phyloP scores from a whole-genome alignment of 768 basidiomycete species.

The Leccinum barrowsii region DNA sequence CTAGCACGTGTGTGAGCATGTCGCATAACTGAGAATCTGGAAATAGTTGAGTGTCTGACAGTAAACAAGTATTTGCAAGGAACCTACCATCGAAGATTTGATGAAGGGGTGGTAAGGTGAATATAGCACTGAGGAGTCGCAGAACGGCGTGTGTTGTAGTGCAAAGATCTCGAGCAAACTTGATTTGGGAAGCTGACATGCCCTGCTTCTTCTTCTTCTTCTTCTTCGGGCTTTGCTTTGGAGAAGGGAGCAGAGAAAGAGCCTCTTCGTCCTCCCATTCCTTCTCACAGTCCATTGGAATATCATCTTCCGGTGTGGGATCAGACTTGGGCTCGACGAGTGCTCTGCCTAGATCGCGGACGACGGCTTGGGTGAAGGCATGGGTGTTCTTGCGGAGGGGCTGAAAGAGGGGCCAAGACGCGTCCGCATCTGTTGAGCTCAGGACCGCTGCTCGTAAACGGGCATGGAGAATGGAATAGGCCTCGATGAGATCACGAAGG shows the following conservation, averaged over 20 bases:
- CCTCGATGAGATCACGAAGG: slow-evolving; percentile 63
- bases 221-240: slow-evolving; percentile 56
- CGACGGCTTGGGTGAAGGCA: slow-evolving; percentile 53
- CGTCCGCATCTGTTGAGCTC: slow-evolving; percentile 48
- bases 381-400: slow-evolving; percentile 56
- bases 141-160: slow-evolving; percentile 69
- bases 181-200: slow-evolving; percentile 74
- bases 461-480: slow-evolving; percentile 66
- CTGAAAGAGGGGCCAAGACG: slow-evolving; percentile 69
- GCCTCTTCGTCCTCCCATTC: slow-evolving; percentile 27
- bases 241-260: slow-evolving; percentile 55
- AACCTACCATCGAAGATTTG: slow-evolving; percentile 58
- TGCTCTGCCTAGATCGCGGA: slow-evolving; percentile 65
- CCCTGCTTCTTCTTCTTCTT: slow-evolving; percentile 49
- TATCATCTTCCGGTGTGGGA: slow-evolving; percentile 20
- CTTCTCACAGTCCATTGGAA: slow-evolving; percentile 21
- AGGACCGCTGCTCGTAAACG: slow-evolving; percentile 51
- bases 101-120: slow-evolving; percentile 57
- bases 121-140: slow-evolving; percentile 56
- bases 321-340: slow-evolving; percentile 50
- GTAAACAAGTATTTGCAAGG: slow-evolving; percentile 3
- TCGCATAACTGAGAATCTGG: slow-evolving; percentile 56
- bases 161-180: slow-evolving; percentile 75
- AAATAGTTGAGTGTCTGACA: slow-evolving; percentile 4
- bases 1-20: slow-evolving; percentile 61